phyloP scores from a whole-genome alignment of 768 basidiomycete genomes.

The Macrolepiota fuliginosa region DNA sequence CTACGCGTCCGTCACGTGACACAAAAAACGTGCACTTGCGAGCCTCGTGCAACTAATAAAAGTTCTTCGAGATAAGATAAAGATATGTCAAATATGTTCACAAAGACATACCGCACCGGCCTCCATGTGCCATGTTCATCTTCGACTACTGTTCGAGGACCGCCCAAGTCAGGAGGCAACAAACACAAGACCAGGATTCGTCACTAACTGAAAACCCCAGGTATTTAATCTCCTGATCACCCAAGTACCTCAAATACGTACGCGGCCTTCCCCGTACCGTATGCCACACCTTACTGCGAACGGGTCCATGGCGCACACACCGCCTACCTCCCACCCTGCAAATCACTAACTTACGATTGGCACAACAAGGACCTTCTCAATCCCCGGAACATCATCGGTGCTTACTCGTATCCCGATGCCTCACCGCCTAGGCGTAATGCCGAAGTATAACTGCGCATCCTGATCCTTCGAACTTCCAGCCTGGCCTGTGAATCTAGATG shows the following conservation, averaged over 20 bases:
- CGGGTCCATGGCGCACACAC: not conserved
- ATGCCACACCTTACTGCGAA: not conserved
- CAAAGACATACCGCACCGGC: not conserved
- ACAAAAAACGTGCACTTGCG: not conserved
- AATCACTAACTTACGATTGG: not conserved
- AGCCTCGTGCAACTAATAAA: not conserved
- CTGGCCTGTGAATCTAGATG: not conserved
- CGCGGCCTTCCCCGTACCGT: too few species aligned
- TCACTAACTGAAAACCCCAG: not conserved
- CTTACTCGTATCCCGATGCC: constrained; percentile 1
- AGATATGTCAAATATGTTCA: not conserved
- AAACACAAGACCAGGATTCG: not conserved
- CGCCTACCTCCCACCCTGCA: not conserved
- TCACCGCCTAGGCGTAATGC: not conserved
- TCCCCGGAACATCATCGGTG: not conserved
- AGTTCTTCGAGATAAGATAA: constrained; percentile 4
- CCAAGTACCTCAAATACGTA: not conserved
- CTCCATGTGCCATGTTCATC: not conserved
- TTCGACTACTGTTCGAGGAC: not conserved
- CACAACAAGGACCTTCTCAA: not conserved
- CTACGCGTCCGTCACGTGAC: constrained; percentile 18
- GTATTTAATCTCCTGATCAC: not conserved
- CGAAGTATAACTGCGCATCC: not conserved
- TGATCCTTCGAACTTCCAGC: not conserved
- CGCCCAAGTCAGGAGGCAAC: not conserved